A percentile compares a stretch with the other conserved stretches of the same genome.
phyloP scores from a whole-genome alignment of 345 rosid genomes.

The Pugionium cornutum region DNA sequence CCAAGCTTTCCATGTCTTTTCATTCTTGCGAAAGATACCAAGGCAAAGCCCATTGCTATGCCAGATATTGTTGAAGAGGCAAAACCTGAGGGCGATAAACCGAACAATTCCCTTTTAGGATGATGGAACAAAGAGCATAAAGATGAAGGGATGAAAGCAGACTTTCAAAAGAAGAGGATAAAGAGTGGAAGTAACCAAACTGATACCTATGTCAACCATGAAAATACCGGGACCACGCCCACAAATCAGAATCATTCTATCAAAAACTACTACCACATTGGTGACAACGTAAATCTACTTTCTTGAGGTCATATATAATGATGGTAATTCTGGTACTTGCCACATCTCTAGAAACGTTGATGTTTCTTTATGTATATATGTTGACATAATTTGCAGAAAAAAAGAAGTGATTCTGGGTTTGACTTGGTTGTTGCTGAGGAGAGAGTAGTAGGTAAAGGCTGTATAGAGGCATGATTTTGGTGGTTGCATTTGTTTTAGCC shows the following conservation, averaged over 20 bases:
- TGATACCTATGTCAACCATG: slow-evolving; percentile 36
- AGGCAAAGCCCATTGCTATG: slow-evolving; percentile 31
- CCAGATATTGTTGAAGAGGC: slow-evolving; percentile 44
- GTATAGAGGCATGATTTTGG: slow-evolving; percentile 56
- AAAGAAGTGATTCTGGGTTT: slow-evolving; percentile 36
- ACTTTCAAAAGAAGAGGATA: slow-evolving; percentile 37
- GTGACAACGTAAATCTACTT: slow-evolving; percentile 46
- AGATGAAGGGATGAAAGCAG: slow-evolving; percentile 35
- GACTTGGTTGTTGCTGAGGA: slow-evolving; percentile 46
- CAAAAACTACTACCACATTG: slow-evolving; percentile 48
- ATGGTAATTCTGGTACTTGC: slow-evolving; percentile 39
- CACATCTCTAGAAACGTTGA: slow-evolving; percentile 23
- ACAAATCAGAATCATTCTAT: slow-evolving; percentile 44
- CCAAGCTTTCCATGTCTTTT: slow-evolving; percentile 50
- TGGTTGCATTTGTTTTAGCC: slow-evolving; percentile 38
- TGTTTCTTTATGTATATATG: slow-evolving; percentile 44
- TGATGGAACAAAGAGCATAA: slow-evolving; percentile 45
- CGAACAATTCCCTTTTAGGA: slow-evolving; percentile 38
- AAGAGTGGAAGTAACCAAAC: slow-evolving; percentile 38
- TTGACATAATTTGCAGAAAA: slow-evolving; percentile 37
- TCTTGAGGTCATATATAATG: slow-evolving; percentile 34
- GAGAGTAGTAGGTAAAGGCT: slow-evolving; percentile 39
- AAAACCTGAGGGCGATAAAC: slow-evolving; percentile 39
- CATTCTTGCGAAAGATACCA: slow-evolving; percentile 49
- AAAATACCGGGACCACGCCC: slow-evolving; percentile 39